Evolutionary conservation across 371 early-diverging fungal genomes (phyloP).

Genomic region (Fennellomyces sp.): DNA sequence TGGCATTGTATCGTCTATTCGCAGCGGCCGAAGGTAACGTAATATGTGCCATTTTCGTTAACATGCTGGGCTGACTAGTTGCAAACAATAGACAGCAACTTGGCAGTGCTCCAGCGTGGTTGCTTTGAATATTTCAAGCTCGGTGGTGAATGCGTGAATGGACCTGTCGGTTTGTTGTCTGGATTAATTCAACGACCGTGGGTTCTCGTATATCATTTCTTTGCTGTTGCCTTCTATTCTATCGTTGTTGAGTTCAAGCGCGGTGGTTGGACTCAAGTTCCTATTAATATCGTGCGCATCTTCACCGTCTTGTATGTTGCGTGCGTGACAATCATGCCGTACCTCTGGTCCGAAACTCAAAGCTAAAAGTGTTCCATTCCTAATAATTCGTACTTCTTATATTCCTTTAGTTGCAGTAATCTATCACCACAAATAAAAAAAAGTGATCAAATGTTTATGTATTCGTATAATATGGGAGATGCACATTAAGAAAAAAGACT

Average conservation of each 20-base stretch:
- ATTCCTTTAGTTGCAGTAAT: no score
- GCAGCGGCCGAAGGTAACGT: constrained; percentile 52
- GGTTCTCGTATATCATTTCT: constrained; percentile 80
- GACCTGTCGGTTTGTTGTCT: constrained; percentile 86
- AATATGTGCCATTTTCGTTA: no score
- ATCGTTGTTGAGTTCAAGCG: constrained; percentile 52
- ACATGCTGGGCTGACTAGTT: no score
- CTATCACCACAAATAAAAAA: no score
- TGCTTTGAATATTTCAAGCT: constrained; percentile 88
- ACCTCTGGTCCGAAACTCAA: constrained; percentile 57
- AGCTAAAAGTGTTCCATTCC: constrained; percentile 24
- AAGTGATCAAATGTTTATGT: no score
- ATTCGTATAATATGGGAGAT: no score
- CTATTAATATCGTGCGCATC: constrained; percentile 34
- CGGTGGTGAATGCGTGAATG: constrained; percentile 79
- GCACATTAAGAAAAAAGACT: no score
- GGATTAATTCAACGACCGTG: constrained; percentile 71
- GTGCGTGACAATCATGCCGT: constrained; percentile 57
- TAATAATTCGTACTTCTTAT: neutral
- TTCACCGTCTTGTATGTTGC: constrained; percentile 57
- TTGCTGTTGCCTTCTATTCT: constrained; percentile 79
- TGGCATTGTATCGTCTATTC: constrained; percentile 88
- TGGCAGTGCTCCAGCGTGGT: constrained; percentile 77
- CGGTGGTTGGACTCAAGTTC: constrained; percentile 35
- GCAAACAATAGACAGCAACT: constrained; percentile 22